phyloP scores from a whole-genome alignment of 805 yeast species.

The Wickerhamomyces hampshirensis region DNA sequence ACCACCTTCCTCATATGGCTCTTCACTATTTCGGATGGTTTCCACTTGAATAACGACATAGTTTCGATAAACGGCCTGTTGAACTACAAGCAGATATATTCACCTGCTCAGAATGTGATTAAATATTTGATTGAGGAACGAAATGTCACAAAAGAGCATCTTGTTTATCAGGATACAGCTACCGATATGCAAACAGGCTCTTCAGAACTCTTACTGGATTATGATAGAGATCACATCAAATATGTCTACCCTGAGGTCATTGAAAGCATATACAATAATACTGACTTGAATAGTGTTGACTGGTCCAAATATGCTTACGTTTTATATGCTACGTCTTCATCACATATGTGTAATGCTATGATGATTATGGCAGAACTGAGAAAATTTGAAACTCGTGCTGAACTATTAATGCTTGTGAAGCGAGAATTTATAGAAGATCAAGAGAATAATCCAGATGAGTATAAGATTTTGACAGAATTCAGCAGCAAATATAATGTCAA shows the following conservation, averaged over 20 bases:
- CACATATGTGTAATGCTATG: slow-evolving; percentile 48
- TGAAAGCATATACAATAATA: slow-evolving; percentile 13
- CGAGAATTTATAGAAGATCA: slow-evolving; percentile 24
- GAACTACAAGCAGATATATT: neutral
- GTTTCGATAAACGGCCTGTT: neutral
- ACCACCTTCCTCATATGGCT: neutral
- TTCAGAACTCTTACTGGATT: slow-evolving; percentile 12
- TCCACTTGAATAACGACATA: slow-evolving; percentile 1
- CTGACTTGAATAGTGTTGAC: slow-evolving; percentile 23
- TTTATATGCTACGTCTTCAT: slow-evolving; percentile 51
- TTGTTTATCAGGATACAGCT: neutral
- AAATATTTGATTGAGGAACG: slow-evolving; percentile 1
- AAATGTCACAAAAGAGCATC: slow-evolving; percentile 1
- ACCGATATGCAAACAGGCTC: neutral
- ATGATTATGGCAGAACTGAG: slow-evolving; percentile 40
- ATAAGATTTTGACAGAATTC: slow-evolving; percentile 8
- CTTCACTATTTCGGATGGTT: slow-evolving; percentile 2
- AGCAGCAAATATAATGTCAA: slow-evolving; percentile 10
- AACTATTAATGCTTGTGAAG: slow-evolving; percentile 41
- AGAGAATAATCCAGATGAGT: slow-evolving; percentile 7
- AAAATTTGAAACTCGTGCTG: slow-evolving; percentile 35
- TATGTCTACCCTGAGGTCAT: slow-evolving; percentile 23
- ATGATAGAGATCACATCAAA: slow-evolving; percentile 19
- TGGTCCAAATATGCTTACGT: slow-evolving; percentile 52
- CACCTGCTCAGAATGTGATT: neutral